A percentile compares a stretch with the other conserved stretches of the same genome.
phyloP scores from a whole-genome alignment of 169 alveolate genomes.

The Eimeria acervulina region DNA sequence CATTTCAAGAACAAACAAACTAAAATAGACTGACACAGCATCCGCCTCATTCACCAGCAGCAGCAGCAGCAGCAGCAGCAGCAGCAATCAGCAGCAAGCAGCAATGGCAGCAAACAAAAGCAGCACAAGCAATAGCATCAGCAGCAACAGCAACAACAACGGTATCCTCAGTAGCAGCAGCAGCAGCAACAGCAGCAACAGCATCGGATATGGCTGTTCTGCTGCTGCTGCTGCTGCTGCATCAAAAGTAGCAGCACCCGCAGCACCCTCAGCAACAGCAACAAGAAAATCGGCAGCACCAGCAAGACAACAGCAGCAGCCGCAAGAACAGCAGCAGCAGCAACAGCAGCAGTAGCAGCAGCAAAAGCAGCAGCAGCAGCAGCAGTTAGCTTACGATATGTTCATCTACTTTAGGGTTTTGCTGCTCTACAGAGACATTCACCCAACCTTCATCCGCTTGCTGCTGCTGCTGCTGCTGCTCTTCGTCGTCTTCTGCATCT shows the following conservation, averaged over 20 bases:
- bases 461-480: slow-evolving; percentile 1
- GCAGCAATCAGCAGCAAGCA: neutral
- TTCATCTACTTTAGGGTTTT: neutral
- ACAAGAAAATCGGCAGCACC: neutral
- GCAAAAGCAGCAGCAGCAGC: slow-evolving; percentile 36
- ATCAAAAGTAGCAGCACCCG: too few relatives aligned
- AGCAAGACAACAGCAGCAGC: neutral
- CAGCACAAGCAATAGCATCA: neutral
- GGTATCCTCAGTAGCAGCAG: neutral
- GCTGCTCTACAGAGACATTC: slow-evolving; percentile 37
- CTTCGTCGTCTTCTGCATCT: neutral
- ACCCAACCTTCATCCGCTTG: too few relatives aligned
- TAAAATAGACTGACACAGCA: neutral
- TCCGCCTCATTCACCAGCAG: neutral
- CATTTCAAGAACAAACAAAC: neutral
- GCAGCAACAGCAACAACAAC: neutral
- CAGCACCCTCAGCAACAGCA: too few relatives aligned
- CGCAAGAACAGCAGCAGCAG: slow-evolving; percentile 1
- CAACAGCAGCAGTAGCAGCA: slow-evolving; percentile 4
- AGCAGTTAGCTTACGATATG: neutral
- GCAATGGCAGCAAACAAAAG: too few relatives aligned
- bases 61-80: slow-evolving; percentile 8
- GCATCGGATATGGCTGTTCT: too few relatives aligned
- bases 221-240: too few relatives aligned
- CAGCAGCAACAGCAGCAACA: neutral